A percentile compares a stretch with the other conserved stretches of the same genome.
phyloP scores from a whole-genome alignment of 2,329 filamentous ascomycete genomes.

The Venturiaceae sp. region DNA sequence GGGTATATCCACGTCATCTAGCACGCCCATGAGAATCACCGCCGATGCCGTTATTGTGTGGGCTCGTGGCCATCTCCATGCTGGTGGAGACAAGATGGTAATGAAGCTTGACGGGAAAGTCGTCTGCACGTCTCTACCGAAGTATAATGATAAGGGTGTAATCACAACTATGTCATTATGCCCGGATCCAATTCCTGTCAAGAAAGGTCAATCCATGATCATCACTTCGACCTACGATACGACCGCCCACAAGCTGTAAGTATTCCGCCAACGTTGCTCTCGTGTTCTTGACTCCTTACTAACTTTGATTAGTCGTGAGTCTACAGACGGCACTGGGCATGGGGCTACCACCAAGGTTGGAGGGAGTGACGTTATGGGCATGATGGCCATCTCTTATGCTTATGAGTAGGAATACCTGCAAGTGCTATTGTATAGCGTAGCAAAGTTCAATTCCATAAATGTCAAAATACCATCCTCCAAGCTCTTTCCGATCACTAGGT shows the following conservation, averaged over 20 bases:
- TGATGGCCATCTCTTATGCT: conserved; percentile 1
- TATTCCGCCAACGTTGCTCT: background rate
- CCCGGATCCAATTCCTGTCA: background rate
- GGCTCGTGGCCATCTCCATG: conserved; percentile 6
- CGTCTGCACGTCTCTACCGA: background rate
- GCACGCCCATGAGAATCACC: background rate
- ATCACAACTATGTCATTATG: conserved; percentile 5
- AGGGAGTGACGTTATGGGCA: background rate
- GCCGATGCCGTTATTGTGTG: background rate
- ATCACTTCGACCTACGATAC: background rate
- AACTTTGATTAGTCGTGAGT: background rate
- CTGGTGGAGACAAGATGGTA: conserved; percentile 3
- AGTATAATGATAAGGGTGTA: conserved; percentile 1
- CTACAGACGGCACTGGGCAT: background rate
- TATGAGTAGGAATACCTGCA: too few relatives aligned
- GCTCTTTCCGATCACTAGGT: too few relatives aligned
- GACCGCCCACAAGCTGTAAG: conserved; percentile 6
- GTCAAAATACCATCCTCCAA: too few relatives aligned
- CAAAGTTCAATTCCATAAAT: too few relatives aligned
- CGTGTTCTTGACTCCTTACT: too few relatives aligned
- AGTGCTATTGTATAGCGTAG: too few relatives aligned
- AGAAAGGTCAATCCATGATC: background rate
- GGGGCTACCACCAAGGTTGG: background rate
- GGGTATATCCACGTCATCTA: background rate
- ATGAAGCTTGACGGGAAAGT: background rate